These are phyloP conservation scores for Perkinsus olseni DNA, from an alignment of 169 alveolate genomes.

Conservation along the genomic window DNA sequence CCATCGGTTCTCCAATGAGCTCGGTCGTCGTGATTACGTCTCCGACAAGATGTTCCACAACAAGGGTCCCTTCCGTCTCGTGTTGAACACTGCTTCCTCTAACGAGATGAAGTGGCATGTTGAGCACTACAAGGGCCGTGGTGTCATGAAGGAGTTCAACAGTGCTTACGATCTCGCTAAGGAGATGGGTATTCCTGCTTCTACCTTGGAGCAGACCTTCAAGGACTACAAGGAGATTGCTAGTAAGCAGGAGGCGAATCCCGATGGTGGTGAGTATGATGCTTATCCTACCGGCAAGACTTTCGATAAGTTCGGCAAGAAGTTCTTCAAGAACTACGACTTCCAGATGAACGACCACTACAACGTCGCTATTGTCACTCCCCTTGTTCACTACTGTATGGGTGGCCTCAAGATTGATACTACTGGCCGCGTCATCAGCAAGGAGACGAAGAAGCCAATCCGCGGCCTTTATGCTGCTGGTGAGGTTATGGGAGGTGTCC, in stretches of 20 bases:
- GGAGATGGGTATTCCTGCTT: slow-evolving; percentile 16
- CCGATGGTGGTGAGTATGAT: slow-evolving; percentile 22
- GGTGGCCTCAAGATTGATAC: no score
- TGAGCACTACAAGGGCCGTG: slow-evolving; percentile 19
- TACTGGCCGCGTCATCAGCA: no score
- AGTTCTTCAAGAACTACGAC: slow-evolving; percentile 27
- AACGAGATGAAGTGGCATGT: slow-evolving; percentile 33
- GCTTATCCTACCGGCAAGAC: slow-evolving; percentile 20
- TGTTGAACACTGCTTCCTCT: slow-evolving; percentile 30
- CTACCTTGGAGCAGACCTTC: slow-evolving; percentile 10
- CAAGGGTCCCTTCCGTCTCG: slow-evolving; percentile 35
- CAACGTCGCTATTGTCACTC: slow-evolving; percentile 36
- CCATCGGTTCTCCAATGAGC: slow-evolving; percentile 53
- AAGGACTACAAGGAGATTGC: slow-evolving; percentile 34
- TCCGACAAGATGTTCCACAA: slow-evolving; percentile 39
- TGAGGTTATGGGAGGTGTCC: no score
- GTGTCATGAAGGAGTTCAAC: slow-evolving; percentile 23
- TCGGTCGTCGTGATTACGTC: slow-evolving; percentile 40
- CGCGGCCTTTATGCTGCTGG: no score
- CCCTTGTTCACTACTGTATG: slow-evolving; percentile 42
- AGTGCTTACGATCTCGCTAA: slow-evolving; percentile 19
- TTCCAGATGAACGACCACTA: slow-evolving; percentile 20
- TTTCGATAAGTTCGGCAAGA: slow-evolving; percentile 23
- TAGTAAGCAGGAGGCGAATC: slow-evolving; percentile 25
- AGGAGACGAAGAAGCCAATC: no score